Conservation (phyloP, 1,284 basidiomycete species). For the Trichosporon sp. region DNA sequence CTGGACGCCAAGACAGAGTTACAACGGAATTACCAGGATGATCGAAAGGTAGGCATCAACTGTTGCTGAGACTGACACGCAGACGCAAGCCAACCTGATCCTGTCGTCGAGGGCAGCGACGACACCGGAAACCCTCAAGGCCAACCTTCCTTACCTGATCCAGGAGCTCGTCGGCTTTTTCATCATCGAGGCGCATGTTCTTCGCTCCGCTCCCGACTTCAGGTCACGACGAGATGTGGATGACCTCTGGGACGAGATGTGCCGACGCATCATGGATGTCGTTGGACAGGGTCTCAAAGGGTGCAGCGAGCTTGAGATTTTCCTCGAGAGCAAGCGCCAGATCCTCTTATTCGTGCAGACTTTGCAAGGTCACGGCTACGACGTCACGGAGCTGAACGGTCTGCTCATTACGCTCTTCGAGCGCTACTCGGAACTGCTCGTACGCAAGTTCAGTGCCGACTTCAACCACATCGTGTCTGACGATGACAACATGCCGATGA, state of each 20-base stretch:
- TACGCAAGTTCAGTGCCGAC: constrained; percentile 73
- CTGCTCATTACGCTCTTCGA: constrained; percentile 86
- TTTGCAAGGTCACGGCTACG: constrained; percentile 79
- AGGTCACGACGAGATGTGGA: constrained; percentile 86
- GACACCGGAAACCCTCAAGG: constrained; percentile 52
- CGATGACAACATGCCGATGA: constrained; percentile 91
- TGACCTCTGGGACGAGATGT: constrained; percentile 90
- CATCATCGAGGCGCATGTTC: constrained; percentile 90
- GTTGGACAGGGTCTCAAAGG: constrained; percentile 69
- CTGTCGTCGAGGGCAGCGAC: constrained; percentile 60
- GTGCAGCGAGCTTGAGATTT: constrained; percentile 77
- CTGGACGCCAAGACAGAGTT: constrained; percentile 84
- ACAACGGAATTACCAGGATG: constrained; percentile 88
- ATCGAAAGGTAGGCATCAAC: constrained; percentile 69
- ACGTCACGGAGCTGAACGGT: constrained; percentile 74
- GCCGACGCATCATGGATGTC: constrained; percentile 68
- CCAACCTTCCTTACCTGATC: constrained; percentile 57
- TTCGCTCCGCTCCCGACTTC: constrained; percentile 75
- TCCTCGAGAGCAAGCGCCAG: constrained; percentile 77
- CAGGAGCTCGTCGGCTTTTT: constrained; percentile 99
- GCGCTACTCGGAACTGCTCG: constrained; percentile 77
- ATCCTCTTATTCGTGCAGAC: constrained; percentile 87
- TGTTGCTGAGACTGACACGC: neutral
- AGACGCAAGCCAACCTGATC: constrained; percentile 96
- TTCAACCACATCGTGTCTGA: constrained; percentile 78